Conservation (phyloP, 129 eudicot genomes). For the Dittrichia graveolens region DNA sequence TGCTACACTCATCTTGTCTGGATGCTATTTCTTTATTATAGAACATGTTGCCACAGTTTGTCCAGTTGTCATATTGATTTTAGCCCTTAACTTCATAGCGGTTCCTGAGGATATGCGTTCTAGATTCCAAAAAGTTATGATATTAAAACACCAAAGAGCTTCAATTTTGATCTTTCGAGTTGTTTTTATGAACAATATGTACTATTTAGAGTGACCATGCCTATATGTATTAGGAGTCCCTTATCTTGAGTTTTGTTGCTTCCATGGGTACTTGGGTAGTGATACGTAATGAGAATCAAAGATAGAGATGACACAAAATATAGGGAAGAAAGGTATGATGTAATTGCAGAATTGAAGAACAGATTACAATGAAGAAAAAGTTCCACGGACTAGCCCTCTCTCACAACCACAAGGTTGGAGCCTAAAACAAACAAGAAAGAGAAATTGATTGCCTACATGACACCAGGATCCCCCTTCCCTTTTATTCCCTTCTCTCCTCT, state of each 20-base stretch:
- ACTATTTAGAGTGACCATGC: neutral
- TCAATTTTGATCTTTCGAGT: neutral
- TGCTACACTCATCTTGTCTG: conserved; percentile 1
- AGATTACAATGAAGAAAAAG: no score
- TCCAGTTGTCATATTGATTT: neutral
- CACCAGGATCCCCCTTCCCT: no score
- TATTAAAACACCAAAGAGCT: conserved; percentile 8
- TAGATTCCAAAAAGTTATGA: conserved; percentile 7
- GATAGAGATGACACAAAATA: no score
- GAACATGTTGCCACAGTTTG: neutral
- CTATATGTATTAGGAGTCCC: conserved; percentile 13
- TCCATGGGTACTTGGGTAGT: neutral
- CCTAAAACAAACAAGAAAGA: no score
- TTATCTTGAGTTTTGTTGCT: neutral
- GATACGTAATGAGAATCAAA: no score
- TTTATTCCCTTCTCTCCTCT: no score
- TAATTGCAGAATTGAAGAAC: no score
- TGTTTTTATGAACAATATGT: neutral
- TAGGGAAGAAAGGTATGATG: no score
- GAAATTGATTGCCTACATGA: no score
- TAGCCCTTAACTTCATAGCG: neutral
- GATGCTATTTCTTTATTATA: neutral
- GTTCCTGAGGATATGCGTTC: conserved; percentile 2
- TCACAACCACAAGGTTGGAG: no score
- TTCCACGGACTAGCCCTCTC: no score